Percentiles rank a stretch among this genome's conserved stretches.
Evolutionary conservation across 176 grass and related monocot species (phyloP).

Genomic region (Avena sativa): DNA sequence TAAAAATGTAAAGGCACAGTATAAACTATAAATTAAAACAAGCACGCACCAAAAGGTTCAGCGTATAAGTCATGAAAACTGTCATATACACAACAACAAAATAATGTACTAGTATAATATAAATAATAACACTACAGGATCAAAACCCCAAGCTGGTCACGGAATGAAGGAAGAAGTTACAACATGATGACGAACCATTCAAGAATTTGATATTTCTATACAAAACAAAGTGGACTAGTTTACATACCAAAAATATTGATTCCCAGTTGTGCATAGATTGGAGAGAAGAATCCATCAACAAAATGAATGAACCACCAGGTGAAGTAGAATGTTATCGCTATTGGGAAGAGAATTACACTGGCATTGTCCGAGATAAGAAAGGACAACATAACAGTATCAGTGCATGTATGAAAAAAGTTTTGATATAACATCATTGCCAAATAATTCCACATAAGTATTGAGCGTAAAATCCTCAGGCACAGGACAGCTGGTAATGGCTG

Average conservation of each 20-base stretch:
- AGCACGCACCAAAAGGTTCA: neutral
- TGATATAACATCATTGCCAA: conserved; percentile 11
- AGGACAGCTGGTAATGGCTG: neutral
- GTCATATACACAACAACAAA: neutral
- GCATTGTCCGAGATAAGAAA: conserved; percentile 33
- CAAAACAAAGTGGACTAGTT: neutral
- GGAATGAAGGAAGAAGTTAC: conserved; percentile 30
- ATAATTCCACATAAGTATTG: neutral
- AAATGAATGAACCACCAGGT: conserved; percentile 99
- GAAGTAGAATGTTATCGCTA: conserved; percentile 97
- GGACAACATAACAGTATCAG: conserved; percentile 28
- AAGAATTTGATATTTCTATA: conserved; percentile 8
- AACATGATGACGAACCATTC: neutral
- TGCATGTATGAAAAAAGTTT: conserved; percentile 21
- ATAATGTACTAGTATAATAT: neutral
- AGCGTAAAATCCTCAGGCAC: neutral
- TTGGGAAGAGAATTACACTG: conserved; percentile 93
- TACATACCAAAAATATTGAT: conserved; percentile 91
- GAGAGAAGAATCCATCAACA: conserved; percentile 96
- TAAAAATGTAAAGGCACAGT: neutral
- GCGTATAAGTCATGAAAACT: neutral
- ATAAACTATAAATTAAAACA: neutral
- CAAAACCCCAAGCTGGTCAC: conserved; percentile 13
- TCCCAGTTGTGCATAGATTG: conserved; percentile 89
- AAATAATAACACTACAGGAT: conserved; percentile 17